These are phyloP conservation scores for Calonectria pteridis DNA, from an alignment of 2,329 filamentous ascomycete species.

Conservation along the genomic window DNA sequence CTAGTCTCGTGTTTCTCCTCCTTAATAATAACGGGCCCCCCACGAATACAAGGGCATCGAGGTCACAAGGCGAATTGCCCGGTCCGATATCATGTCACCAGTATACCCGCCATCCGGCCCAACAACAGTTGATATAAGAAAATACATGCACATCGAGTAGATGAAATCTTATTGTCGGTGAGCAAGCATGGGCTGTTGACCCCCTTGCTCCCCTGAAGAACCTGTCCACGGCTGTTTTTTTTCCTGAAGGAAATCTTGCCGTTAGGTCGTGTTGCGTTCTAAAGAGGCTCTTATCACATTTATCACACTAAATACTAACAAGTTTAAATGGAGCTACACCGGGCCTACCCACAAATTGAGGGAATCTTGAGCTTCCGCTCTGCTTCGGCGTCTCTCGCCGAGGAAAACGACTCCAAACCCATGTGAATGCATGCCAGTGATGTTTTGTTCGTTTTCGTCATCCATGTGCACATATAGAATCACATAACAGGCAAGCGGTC, in stretches of 20 bases:
- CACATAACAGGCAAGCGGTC: constrained; percentile 35
- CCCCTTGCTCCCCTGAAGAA: not conserved
- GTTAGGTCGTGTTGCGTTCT: not conserved
- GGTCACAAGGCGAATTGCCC: constrained; percentile 40
- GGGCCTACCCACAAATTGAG: constrained; percentile 19
- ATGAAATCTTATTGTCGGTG: constrained; percentile 31
- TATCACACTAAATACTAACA: constrained; percentile 8
- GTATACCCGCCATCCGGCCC: constrained; percentile 34
- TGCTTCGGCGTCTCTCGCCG: constrained; percentile 17
- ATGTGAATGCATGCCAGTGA: constrained; percentile 22
- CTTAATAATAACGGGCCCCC: constrained; percentile 24
- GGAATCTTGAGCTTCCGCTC: constrained; percentile 17
- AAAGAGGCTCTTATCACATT: constrained; percentile 1
- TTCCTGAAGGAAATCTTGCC: not conserved
- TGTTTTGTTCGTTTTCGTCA: constrained; percentile 6
- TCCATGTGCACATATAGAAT: not conserved
- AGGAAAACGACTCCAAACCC: constrained; percentile 11
- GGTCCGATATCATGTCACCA: constrained; percentile 47
- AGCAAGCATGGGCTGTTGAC: constrained; percentile 21
- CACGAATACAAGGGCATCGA: constrained; percentile 34
- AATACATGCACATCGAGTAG: constrained; percentile 23
- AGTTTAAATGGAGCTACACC: not conserved
- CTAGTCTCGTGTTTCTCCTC: constrained; percentile 19
- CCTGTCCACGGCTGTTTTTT: not conserved
- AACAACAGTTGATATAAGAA: constrained; percentile 7